Conservation (phyloP, 73 alveolate species). For the Paramecium tetraurelia region DNA sequence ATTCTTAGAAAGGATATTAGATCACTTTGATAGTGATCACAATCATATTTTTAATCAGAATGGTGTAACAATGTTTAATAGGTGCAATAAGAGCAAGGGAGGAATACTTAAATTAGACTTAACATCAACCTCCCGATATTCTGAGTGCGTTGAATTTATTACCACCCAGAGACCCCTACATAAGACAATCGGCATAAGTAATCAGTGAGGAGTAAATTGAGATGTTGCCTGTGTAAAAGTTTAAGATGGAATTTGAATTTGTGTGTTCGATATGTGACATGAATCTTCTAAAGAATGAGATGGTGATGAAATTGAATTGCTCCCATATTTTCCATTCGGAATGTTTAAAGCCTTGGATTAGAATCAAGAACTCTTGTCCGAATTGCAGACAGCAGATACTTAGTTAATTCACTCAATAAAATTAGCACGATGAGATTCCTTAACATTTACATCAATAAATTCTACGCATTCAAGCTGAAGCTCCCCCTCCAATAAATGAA, state of each 20-base stretch:
- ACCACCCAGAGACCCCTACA: slow-evolving; percentile 35
- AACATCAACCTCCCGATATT: slow-evolving; percentile 16
- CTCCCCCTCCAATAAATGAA: neutral
- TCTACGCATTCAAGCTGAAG: neutral
- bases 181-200: neutral
- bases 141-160: slow-evolving; percentile 24
- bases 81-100: neutral
- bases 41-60: neutral
- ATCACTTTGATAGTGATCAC: neutral
- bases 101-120: neutral
- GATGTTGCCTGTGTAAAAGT: neutral
- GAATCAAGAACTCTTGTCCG: slow-evolving; percentile 51
- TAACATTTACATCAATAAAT: neutral
- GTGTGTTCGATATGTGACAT: slow-evolving; percentile 34
- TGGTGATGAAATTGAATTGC: neutral
- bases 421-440: neutral
- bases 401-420: neutral
- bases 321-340: slow-evolving; percentile 56
- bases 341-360: slow-evolving; percentile 51
- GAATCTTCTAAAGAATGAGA: neutral
- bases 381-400: slow-evolving; percentile 6
- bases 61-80: neutral
- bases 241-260: neutral
- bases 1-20: neutral
- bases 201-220: slow-evolving; percentile 22